Evolutionary conservation across 2,329 filamentous ascomycete species (phyloP).

Genomic region (Malbranchea zuffiana): DNA sequence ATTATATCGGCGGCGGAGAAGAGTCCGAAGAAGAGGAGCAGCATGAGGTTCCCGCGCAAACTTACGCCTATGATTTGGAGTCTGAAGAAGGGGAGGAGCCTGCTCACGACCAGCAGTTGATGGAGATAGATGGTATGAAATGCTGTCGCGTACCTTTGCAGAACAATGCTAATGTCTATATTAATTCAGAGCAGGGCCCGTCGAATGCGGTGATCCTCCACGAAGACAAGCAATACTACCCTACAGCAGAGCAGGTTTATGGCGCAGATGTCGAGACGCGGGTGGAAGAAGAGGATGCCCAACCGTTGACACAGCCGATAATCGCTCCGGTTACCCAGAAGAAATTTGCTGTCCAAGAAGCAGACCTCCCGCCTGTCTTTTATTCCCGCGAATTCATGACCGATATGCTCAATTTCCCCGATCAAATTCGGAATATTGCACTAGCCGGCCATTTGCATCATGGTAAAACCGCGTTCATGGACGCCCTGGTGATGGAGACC

Average conservation of each 20-base stretch:
- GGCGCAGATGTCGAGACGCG: constrained; percentile 88
- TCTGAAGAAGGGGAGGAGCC: constrained; percentile 50
- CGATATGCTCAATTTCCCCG: constrained; percentile 90
- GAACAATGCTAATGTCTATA: no score
- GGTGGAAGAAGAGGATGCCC: constrained; percentile 94
- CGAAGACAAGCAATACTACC: constrained; percentile 99
- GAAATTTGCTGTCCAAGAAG: constrained; percentile 90
- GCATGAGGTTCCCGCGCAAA: constrained; percentile 63
- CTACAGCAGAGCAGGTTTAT: constrained; percentile 92
- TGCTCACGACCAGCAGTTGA: constrained; percentile 65
- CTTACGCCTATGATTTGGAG: constrained; percentile 67
- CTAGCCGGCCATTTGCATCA: constrained; percentile 90
- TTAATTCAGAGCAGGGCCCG: constrained; percentile 57
- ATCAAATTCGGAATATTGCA: constrained; percentile 86
- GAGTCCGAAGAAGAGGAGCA: constrained; percentile 78
- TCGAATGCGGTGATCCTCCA: constrained; percentile 97
- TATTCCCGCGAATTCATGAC: constrained; percentile 89
- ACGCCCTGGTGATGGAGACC: constrained; percentile 93
- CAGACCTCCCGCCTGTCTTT: constrained; percentile 75
- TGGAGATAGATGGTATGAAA: constrained; percentile 71
- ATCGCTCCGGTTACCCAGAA: constrained; percentile 87
- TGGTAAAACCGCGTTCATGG: constrained; percentile 96
- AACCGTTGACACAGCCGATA: constrained; percentile 83
- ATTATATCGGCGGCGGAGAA: constrained; percentile 91
- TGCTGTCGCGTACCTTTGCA: no score